Conservation (phyloP, 805 yeast species). For the Kodamaea restingae region DNA sequence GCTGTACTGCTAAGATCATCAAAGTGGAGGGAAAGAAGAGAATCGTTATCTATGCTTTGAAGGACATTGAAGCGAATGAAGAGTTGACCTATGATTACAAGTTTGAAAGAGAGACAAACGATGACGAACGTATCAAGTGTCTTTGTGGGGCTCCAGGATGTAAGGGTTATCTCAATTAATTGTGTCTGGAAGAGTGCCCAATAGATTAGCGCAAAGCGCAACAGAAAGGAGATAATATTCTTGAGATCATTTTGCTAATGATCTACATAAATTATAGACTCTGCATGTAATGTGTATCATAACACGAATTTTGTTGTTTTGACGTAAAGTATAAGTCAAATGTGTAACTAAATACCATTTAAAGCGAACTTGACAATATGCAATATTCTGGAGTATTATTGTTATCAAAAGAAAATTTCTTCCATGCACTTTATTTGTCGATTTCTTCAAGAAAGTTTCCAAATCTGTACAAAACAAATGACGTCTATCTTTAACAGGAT, state of each 20-base stretch:
- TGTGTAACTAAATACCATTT: neutral
- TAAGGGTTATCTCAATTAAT: constrained; percentile 79
- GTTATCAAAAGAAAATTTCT: neutral
- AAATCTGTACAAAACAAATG: neutral
- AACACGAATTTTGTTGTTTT: neutral
- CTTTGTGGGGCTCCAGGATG: constrained; percentile 94
- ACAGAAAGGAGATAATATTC: no score
- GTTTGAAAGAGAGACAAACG: constrained; percentile 87
- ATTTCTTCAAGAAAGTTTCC: neutral
- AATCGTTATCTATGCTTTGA: constrained; percentile 88
- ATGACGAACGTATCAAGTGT: constrained; percentile 83
- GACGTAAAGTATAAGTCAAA: neutral
- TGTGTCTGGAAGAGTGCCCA: neutral
- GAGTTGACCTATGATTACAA: constrained; percentile 96
- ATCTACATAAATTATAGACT: neutral
- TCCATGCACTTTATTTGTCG: neutral
- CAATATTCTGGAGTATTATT: neutral
- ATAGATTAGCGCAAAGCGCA: no score
- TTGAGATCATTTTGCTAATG: neutral
- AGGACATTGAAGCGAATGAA: constrained; percentile 83
- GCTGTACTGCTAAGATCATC: constrained; percentile 94
- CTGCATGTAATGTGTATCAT: constrained; percentile 1
- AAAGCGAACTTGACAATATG: neutral
- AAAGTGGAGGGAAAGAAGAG: constrained; percentile 91
- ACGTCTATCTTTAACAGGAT: no score